Evolutionary conservation across 768 basidiomycete genomes (phyloP).

Genomic region (Sarcodon aspratus): DNA sequence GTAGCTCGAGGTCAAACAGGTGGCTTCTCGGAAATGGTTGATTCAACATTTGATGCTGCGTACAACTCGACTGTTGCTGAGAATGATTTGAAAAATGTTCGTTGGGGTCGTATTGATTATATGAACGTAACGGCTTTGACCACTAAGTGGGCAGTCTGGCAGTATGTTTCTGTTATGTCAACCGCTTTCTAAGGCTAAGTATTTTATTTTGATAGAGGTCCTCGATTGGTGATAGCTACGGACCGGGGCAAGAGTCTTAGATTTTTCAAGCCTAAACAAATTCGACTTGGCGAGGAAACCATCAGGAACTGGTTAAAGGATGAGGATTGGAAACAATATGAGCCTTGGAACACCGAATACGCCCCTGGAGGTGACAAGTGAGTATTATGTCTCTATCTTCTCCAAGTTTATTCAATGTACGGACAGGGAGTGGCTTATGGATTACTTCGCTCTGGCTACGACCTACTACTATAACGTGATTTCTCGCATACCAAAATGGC

Average conservation of each 20-base stretch:
- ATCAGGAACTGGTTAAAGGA: constrained; percentile 57
- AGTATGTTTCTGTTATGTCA: constrained; percentile 33
- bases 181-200: neutral
- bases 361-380: constrained; percentile 73
- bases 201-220: constrained; percentile 40
- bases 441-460: constrained; percentile 38
- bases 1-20: constrained; percentile 47
- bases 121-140: constrained; percentile 73
- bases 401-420: constrained; percentile 2
- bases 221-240: constrained; percentile 57
- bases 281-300: constrained; percentile 47
- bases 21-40: constrained; percentile 57
- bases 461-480: constrained; percentile 41
- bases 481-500: constrained; percentile 56
- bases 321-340: constrained; percentile 50
- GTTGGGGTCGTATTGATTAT: constrained; percentile 84
- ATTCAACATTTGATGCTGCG: constrained; percentile 64
- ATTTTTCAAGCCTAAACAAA: constrained; percentile 58
- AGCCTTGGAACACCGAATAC: constrained; percentile 58
- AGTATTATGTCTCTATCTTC: constrained; percentile 8
- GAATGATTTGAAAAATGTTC: constrained; percentile 58
- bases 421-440: constrained; percentile 56
- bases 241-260: constrained; percentile 72
- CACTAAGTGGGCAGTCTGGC: constrained; percentile 80
- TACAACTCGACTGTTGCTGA: constrained; percentile 51